Conservation (phyloP, 164 flowering plant species). For the Platanus orientalis region DNA sequence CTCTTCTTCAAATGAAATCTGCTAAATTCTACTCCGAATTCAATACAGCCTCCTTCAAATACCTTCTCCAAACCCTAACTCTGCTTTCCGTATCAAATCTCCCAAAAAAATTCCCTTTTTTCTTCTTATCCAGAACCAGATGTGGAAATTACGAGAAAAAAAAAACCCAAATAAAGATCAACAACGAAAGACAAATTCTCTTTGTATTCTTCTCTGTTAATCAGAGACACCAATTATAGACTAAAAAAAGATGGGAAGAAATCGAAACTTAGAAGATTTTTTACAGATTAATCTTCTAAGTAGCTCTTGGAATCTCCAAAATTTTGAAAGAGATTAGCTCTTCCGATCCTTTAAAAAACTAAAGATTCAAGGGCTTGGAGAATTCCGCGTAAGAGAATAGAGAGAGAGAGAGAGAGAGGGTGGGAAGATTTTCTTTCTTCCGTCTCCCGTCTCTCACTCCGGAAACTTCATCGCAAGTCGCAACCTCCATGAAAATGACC, state of each 20-base stretch:
- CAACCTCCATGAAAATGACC: background rate
- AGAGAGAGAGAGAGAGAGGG: no score
- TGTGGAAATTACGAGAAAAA: background rate
- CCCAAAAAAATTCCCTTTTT: background rate
- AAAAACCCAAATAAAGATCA: background rate
- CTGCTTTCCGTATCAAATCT: background rate
- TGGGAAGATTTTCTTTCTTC: background rate
- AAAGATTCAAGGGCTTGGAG: background rate
- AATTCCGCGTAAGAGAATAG: constrained; percentile 13
- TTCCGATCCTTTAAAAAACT: background rate
- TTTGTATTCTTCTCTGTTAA: background rate
- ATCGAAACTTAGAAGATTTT: background rate
- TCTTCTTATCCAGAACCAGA: no score
- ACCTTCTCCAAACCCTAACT: background rate
- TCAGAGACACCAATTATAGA: background rate
- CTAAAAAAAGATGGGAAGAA: background rate
- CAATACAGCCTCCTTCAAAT: background rate
- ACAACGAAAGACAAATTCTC: background rate
- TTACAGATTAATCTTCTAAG: background rate
- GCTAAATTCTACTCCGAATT: no score
- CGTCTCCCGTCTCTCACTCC: constrained; percentile 2
- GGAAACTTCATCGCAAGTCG: constrained; percentile 15
- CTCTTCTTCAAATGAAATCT: background rate
- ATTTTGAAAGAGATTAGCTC: background rate
- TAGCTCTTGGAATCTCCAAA: constrained; percentile 6